Base-by-base conservation (phyloP, 257 asterid species). In the Salvia miltiorrhiza region DNA sequence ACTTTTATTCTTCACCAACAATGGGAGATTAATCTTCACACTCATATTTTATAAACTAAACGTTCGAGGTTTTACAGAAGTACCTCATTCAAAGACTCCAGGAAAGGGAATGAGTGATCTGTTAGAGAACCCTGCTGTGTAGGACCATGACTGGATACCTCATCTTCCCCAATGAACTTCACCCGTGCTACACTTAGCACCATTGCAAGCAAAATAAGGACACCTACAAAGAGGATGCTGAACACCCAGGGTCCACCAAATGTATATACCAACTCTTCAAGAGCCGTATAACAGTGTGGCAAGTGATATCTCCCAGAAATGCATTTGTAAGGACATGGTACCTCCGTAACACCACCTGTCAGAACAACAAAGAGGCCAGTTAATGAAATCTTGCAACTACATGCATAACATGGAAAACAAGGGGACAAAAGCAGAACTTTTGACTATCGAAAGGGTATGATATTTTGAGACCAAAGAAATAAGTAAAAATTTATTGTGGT, bases 231-330 rank as follows among this genome's bases (percentile, higher is more conserved):
- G 71, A 94, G 89, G 78, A 94, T 84, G 73, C 97, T 89, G 70
- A 94, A 94, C 68, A 85, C 70, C 99, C 99, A 94, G 71, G 98
- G 99, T 68, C 99, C 99, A 54, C 99, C 99, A 86, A 94, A 94
- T 62, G 97, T 91, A 84, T 94, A 88, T 64, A 94, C 82, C 86
- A 94, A 77, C 83, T 94, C 98, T 77, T 92, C 99, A 61, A 94
- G 97, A 75, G 98, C 87, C 26, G 99, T 94, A 79, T 89, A 94
- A 80, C 99, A 94, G 66, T 85, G 88, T 67, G 99, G 99, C 96
- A 88, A 86, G 79, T 89, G 99, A 77, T 91, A 91, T 78, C 95
- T 86, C 59, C 86, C 97, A 5, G 97, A 88, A 72, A 89, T 71
- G 73, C 99, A 94, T 82, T 85, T 76, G 77, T 91, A 91, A 68